Base-by-base conservation (phyloP, 345 rosid species). In the Murraya koenigii region DNA sequence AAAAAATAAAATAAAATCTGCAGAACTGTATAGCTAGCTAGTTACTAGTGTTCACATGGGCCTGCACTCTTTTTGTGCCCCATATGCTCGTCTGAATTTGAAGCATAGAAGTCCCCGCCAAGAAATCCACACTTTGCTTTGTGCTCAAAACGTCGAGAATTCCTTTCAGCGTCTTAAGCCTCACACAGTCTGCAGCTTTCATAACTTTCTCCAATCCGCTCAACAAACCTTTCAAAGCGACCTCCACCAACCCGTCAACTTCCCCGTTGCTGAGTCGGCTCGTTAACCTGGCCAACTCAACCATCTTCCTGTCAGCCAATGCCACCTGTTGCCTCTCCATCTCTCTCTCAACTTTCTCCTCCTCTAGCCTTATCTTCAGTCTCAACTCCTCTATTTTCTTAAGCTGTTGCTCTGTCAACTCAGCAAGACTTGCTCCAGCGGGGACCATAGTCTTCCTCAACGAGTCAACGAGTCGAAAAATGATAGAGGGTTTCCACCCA, bases 271-370 rank as follows among this genome's bases (percentile, higher is more conserved):
- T 59, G 10, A 81, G 58, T 3, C 86, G 77, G 64, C 81, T 66
- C 38, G 82, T 80, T 71, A 88, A 36, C 77, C 90, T 79, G 1
- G 86, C 89, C 56, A 93, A 39, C 85, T 95, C 97, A 6, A 89
- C 86, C 89, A 90, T 83, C 79, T 84, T 90, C 81, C 85, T 59
- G 38, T 89, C 95, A 6, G 90, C 97, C 81, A 95, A 22, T 5
- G 80, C 87, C 54, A 94, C 90, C 79, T 95, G 97, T 78, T 89
- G 94, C 78, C 97, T 83, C 86, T 93, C 98, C 95, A 92, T 88
- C 55, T 90, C 94, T 80, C 92, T 84, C 79, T 95, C 97, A 72
- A 88, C 89, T 75, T 80, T 92, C 80, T 87, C 91, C 81, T 91
- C 93, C 78, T 95, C 95, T 5, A 81, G 47, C 84, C 83, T 87